A percentile compares a stretch with the other conserved stretches of the same genome.
These are phyloP conservation scores for Fraxinus xanthoxyloides DNA, from an alignment of 305 asterid species.

Conservation along the genomic window DNA sequence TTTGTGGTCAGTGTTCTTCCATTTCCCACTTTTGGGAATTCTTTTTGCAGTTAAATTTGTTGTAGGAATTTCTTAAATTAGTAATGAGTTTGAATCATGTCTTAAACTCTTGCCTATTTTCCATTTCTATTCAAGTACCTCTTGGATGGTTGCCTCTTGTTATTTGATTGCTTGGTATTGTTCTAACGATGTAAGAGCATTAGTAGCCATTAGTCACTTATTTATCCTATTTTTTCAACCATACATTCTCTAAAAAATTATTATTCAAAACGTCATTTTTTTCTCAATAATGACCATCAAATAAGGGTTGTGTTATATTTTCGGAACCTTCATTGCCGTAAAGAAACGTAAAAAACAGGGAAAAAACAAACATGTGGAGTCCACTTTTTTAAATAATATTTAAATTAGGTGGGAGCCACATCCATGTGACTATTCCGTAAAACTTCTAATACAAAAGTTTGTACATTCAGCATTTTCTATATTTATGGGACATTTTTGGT, in stretches of 20 bases:
- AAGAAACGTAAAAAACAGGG: no score
- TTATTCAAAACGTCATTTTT: no score
- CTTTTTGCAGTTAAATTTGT: slow-evolving; percentile 61
- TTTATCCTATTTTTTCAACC: no score
- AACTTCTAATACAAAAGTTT: no score
- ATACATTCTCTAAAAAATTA: no score
- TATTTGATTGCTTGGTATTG: not conserved
- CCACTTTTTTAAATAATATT: no score
- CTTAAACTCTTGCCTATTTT: not conserved
- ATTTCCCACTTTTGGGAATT: slow-evolving; percentile 32
- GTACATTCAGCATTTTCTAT: no score
- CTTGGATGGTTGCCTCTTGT: not conserved
- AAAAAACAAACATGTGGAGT: no score
- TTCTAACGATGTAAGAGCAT: not conserved
- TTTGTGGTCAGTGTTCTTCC: slow-evolving; percentile 18
- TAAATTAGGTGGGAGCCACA: no score
- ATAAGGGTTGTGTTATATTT: not conserved
- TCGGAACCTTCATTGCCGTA: no score
- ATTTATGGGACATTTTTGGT: not conserved
- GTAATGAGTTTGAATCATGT: slow-evolving; percentile 13
- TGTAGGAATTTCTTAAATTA: slow-evolving; percentile 34
- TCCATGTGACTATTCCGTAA: no score
- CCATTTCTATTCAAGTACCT: not conserved
- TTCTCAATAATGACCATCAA: no score
- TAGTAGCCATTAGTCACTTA: not conserved